Percentiles rank a stretch among this genome's conserved stretches.
These are phyloP conservation scores for Ascoidea tarda DNA, from an alignment of 805 yeast species.

Conservation along the genomic window DNA sequence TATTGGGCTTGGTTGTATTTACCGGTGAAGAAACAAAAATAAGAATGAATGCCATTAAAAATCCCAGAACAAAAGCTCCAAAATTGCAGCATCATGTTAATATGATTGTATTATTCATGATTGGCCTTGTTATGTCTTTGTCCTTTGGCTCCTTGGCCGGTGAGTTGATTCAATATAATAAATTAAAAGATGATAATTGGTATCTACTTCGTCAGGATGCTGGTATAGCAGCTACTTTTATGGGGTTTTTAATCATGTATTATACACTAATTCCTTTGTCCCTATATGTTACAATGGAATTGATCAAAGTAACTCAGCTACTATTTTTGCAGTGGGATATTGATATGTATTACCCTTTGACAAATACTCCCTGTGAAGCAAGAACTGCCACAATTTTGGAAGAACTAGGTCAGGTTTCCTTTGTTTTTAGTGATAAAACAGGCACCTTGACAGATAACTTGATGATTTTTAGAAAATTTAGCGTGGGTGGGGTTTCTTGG, in stretches of 20 bases:
- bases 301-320: conserved; percentile 81
- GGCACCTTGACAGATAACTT: conserved; percentile 93
- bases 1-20: conserved; percentile 73
- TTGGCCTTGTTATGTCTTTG: conserved; percentile 56
- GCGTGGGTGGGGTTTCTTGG: conserved; percentile 86
- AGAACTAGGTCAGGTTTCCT: conserved; percentile 93
- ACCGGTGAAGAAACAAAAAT: conserved; percentile 95
- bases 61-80: conserved; percentile 89
- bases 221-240: conserved; percentile 76
- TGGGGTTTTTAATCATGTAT: conserved; percentile 96
- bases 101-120: conserved; percentile 78
- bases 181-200: conserved; percentile 38
- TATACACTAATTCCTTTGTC: conserved; percentile 93
- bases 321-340: conserved; percentile 75
- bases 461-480: conserved; percentile 83
- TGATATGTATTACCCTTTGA: conserved; percentile 80
- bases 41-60: conserved; percentile 84
- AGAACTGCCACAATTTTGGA: conserved; percentile 92
- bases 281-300: conserved; percentile 91
- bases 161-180: conserved; percentile 37
- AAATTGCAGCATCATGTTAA: conserved; percentile 77
- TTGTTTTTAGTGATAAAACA: conserved; percentile 90
- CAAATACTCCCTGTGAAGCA: conserved; percentile 88
- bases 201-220: conserved; percentile 61
- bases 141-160: conserved; percentile 78